Evolutionary conservation across 73 alveolate species (phyloP).

Genomic region (Paramecium octaurelia): DNA sequence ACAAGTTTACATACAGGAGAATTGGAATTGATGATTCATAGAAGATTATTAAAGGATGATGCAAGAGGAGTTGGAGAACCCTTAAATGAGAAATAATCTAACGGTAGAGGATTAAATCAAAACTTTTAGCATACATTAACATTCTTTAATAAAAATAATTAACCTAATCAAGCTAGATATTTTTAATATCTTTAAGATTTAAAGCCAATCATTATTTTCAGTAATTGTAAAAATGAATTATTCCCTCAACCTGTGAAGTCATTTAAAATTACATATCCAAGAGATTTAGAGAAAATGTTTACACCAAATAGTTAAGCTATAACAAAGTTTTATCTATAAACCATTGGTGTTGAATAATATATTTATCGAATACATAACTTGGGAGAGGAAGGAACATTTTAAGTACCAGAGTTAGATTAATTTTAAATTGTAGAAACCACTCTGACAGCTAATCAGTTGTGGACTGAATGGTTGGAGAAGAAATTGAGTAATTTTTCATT

Average conservation of each 20-base stretch:
- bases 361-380: conserved; percentile 22
- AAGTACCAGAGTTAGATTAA: neutral
- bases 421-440: conserved; percentile 1
- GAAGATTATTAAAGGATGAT: conserved; percentile 79
- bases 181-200: neutral
- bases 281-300: conserved; percentile 6
- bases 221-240: neutral
- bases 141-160: neutral
- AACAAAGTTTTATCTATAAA: neutral
- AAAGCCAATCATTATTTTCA: neutral
- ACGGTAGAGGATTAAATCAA: conserved; percentile 17
- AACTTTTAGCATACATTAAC: neutral
- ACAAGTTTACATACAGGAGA: conserved; percentile 76
- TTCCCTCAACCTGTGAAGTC: neutral
- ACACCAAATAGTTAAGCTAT: conserved; percentile 14
- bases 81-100: conserved; percentile 79
- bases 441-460: neutral
- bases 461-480: neutral
- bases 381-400: neutral
- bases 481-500: neutral
- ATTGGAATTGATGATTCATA: conserved; percentile 82
- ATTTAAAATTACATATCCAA: conserved; percentile 27
- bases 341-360: neutral
- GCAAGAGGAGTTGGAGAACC: conserved; percentile 85
- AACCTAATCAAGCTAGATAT: neutral